Percentiles rank a stretch among this genome's conserved stretches.
These are phyloP conservation scores for Apiotrichum mycotoxinovorans DNA, from an alignment of 1,284 basidiomycete species.

Conservation along the genomic window DNA sequence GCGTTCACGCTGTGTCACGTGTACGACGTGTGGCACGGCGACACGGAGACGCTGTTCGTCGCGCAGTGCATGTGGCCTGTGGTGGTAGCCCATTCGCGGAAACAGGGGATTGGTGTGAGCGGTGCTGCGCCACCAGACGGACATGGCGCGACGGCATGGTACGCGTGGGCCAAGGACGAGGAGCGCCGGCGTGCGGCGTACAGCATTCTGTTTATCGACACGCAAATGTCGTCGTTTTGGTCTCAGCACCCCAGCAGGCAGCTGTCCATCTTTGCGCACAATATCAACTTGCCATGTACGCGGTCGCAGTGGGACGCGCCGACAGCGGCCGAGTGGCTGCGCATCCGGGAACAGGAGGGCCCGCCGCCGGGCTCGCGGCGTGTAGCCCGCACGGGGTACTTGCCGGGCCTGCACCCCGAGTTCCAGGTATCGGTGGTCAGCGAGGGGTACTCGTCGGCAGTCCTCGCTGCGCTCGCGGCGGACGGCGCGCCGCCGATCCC, in stretches of 20 bases:
- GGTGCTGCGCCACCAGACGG: conserved; percentile 12
- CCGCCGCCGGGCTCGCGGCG: background rate
- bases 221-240: conserved; percentile 42
- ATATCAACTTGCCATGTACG: conserved; percentile 34
- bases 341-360: conserved; percentile 9
- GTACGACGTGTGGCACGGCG: conserved; percentile 40
- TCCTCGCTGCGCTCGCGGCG: conserved; percentile 31
- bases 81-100: conserved; percentile 39
- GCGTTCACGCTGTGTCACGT: conserved; percentile 39
- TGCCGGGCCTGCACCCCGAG: conserved; percentile 41
- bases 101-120: conserved; percentile 40
- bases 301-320: conserved; percentile 36
- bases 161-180: conserved; percentile 40
- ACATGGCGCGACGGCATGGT: conserved; percentile 34
- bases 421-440: conserved; percentile 31
- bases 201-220: conserved; percentile 40
- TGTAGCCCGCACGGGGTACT: conserved; percentile 8
- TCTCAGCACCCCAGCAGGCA: conserved; percentile 40
- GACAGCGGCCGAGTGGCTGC: conserved; percentile 33
- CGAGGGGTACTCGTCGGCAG: conserved; percentile 35
- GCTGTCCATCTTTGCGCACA: conserved; percentile 43
- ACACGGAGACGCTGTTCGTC: conserved; percentile 33
- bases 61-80: conserved; percentile 45
- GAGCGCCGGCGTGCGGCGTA: conserved; percentile 43
- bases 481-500: conserved; percentile 23